A percentile compares a stretch with the other conserved stretches of the same genome.
Evolutionary conservation across 2,329 filamentous ascomycete genomes (phyloP).

Genomic region (Blastomyces percursus): DNA sequence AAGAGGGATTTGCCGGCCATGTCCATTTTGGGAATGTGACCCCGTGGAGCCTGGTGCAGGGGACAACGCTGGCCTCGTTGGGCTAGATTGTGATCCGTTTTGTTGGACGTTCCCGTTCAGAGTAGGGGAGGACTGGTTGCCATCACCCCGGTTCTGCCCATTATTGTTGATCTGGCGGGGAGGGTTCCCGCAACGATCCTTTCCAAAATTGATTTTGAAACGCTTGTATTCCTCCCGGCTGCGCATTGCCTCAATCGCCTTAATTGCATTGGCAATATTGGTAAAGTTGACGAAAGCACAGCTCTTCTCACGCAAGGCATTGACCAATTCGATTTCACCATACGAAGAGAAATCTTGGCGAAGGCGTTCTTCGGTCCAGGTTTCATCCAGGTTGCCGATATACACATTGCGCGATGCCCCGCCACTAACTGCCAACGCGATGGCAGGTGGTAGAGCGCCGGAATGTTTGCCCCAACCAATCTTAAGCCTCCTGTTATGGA

Average conservation of each 20-base stretch:
- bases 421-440: slow-evolving; percentile 88
- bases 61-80: slow-evolving; percentile 44
- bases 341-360: slow-evolving; percentile 96
- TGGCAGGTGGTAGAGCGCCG: slow-evolving; percentile 86
- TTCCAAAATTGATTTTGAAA: slow-evolving; percentile 99
- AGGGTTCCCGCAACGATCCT: slow-evolving; percentile 94
- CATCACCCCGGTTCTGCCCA: slow-evolving; percentile 46
- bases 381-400: slow-evolving; percentile 92
- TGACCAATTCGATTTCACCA: slow-evolving; percentile 95
- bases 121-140: slow-evolving; percentile 44
- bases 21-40: slow-evolving; percentile 41
- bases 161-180: slow-evolving; percentile 69
- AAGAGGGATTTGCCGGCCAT: slow-evolving; percentile 50
- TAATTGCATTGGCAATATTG: slow-evolving; percentile 99
- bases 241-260: slow-evolving; percentile 92
- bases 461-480: slow-evolving; percentile 99
- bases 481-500: slow-evolving; percentile 94
- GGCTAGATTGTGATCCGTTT: slow-evolving; percentile 49
- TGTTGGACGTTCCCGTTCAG: slow-evolving; percentile 46
- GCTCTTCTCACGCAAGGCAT: slow-evolving; percentile 94
- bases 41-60: slow-evolving; percentile 45
- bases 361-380: slow-evolving; percentile 91
- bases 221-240: slow-evolving; percentile 93
- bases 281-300: slow-evolving; percentile 99
- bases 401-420: slow-evolving; percentile 98